phyloP scores from a whole-genome alignment of 2,329 filamentous ascomycete genomes.

The Neoscytalidium dimidiatum region DNA sequence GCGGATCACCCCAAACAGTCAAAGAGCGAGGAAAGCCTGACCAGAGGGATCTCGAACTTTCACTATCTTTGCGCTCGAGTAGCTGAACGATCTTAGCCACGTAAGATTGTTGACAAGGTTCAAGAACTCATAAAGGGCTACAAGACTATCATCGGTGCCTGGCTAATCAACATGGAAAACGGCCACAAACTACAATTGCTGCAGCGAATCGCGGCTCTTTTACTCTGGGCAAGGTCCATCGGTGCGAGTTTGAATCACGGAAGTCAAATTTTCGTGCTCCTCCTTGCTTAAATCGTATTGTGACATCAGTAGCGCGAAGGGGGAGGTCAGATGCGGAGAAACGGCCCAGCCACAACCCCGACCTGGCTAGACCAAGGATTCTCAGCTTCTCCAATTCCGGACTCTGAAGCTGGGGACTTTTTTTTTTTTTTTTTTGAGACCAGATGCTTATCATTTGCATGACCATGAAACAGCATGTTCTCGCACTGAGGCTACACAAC shows the following conservation, averaged over 20 bases:
- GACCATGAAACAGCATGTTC: too few relatives aligned
- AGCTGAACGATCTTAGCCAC: neutral
- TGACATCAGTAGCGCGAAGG: neutral
- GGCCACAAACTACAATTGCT: neutral
- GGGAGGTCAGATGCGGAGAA: neutral
- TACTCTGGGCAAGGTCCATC: neutral
- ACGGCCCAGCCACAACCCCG: neutral
- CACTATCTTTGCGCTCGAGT: neutral
- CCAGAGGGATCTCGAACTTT: neutral
- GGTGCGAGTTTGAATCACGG: neutral
- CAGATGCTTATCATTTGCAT: too few relatives aligned
- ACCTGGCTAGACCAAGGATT: neutral
- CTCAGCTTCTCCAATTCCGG: too few relatives aligned
- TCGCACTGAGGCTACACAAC: too few relatives aligned
- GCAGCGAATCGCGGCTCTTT: neutral
- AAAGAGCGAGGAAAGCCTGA: neutral
- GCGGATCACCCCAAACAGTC: neutral
- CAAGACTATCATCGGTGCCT: too few relatives aligned
- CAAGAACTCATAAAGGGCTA: too few relatives aligned
- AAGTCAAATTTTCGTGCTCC: neutral
- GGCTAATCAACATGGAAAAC: slow-evolving; percentile 19
- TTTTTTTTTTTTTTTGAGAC: too few relatives aligned
- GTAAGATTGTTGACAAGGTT: too few relatives aligned
- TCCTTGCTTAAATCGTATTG: neutral
- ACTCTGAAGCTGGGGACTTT: too few relatives aligned